A percentile compares a stretch with the other conserved stretches of the same genome.
Conservation (phyloP, 768 basidiomycete genomes). For the Psilocybe cyanescens region DNA sequence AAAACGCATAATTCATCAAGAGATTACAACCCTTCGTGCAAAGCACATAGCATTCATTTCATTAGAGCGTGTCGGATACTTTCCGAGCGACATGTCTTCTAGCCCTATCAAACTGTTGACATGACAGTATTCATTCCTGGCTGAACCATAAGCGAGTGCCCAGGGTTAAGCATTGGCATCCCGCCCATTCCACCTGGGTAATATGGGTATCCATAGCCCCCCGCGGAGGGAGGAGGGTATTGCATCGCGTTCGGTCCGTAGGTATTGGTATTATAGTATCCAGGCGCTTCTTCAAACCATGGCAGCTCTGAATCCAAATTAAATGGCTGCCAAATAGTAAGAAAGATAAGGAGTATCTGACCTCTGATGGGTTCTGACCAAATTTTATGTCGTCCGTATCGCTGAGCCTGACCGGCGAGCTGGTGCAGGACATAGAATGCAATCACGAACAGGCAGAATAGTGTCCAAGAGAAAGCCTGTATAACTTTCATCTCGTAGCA, state of each 20-base stretch:
- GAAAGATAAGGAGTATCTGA: slow-evolving; percentile 20
- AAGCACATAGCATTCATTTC: slow-evolving; percentile 5
- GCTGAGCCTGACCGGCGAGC: slow-evolving; percentile 59
- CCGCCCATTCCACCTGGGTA: slow-evolving; percentile 17
- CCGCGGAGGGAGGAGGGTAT: slow-evolving; percentile 36
- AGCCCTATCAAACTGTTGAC: slow-evolving; percentile 25
- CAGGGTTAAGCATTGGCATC: slow-evolving; percentile 39
- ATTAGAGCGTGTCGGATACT: background rate
- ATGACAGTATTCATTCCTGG: slow-evolving; percentile 62
- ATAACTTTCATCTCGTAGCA: slow-evolving; percentile 84
- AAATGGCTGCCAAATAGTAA: background rate
- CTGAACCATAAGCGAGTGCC: slow-evolving; percentile 70
- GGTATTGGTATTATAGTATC: slow-evolving; percentile 52
- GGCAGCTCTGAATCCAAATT: slow-evolving; percentile 54
- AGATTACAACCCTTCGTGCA: background rate
- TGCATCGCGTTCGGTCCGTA: slow-evolving; percentile 26
- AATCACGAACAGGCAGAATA: slow-evolving; percentile 51
- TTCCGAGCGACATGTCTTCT: slow-evolving; percentile 14
- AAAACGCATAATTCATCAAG: slow-evolving; percentile 16
- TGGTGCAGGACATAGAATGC: slow-evolving; percentile 60
- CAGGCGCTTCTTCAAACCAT: slow-evolving; percentile 78
- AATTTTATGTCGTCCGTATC: slow-evolving; percentile 54
- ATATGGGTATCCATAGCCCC: slow-evolving; percentile 32
- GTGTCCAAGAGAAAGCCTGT: slow-evolving; percentile 78
- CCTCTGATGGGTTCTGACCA: slow-evolving; percentile 64